Base-by-base conservation (phyloP, 208 protist species). In the Willaertia magna region DNA sequence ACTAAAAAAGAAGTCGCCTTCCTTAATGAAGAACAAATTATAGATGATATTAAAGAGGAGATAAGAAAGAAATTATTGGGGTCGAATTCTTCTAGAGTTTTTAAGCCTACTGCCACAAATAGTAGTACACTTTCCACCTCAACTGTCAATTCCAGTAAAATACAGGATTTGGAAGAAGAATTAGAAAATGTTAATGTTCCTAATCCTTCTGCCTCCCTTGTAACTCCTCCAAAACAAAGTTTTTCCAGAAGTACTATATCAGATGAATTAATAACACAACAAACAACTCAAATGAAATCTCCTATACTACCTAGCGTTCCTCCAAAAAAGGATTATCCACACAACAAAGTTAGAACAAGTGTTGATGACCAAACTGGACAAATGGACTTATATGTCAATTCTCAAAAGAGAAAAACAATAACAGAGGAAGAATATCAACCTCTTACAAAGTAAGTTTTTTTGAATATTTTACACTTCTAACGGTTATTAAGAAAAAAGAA, bases 1-100 rank as follows among this genome's bases (percentile, higher is more conserved):
- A 99, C 98, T 20, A 99, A 99, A 90, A 91, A 95, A 79, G 95
- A 98, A 88, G 94, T 97, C 11, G 89, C 86, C 34, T 85, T 96
- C 22, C 89, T 96, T 7, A 91, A 96, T 78, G 94, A 96, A 82
- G 92, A 94, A 49, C 88, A 92, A 43, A 89, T 96, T 76, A 43
- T 81, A 47, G 74, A n/a, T 11, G 51, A 83, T 18, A n/a, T 89
- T 4, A 74, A 90, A 88, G 49, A 61, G 22, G 16, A 20, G 26
- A 26, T 83, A 0, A 55, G n/a, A 26, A 42, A 55, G n/a, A 83
- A 83, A 52, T 4, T 83, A 43, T 39, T 55, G 11, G 78, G 46
- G 1, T 55, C 44, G 0, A 55, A 83, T 40, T 4, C 3, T 0
- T 55, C 46, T 26, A 49, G 78, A 83, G 46, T 55, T 40, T 83